These are phyloP conservation scores for Aaosphaeria pasadenensis DNA, from an alignment of 2,329 filamentous ascomycete genomes.

Conservation along the genomic window DNA sequence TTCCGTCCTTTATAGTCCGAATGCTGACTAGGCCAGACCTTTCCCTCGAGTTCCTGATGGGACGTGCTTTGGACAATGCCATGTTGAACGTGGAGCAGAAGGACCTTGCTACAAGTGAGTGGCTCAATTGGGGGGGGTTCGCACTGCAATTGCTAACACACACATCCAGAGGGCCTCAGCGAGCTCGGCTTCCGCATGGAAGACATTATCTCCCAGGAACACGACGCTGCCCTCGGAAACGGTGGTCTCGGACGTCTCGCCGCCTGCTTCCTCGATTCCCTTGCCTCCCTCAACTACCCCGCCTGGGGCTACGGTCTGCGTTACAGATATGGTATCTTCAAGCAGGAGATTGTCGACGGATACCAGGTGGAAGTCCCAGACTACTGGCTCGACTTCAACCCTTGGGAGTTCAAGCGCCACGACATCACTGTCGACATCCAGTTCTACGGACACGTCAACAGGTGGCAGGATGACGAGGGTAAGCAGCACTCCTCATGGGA, in stretches of 20 bases:
- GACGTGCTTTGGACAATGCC: constrained; percentile 91
- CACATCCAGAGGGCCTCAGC: constrained; percentile 67
- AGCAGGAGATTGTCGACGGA: constrained; percentile 96
- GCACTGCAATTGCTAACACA: constrained; percentile 1
- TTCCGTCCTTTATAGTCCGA: background rate
- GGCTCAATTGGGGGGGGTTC: background rate
- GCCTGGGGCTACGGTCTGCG: constrained; percentile 97
- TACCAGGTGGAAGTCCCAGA: constrained; percentile 98
- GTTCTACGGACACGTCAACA: constrained; percentile 86
- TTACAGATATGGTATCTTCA: constrained; percentile 95
- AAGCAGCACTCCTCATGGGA: constrained; percentile 79
- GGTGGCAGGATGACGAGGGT: constrained; percentile 68
- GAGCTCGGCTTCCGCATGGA: constrained; percentile 97
- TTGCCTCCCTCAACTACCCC: constrained; percentile 91
- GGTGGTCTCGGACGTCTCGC: constrained; percentile 92
- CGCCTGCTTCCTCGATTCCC: constrained; percentile 93
- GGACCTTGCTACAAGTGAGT: constrained; percentile 72
- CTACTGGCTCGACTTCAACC: constrained; percentile 99
- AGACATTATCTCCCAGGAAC: constrained; percentile 90
- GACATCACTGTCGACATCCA: constrained; percentile 96
- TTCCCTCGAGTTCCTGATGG: constrained; percentile 97
- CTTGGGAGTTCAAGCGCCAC: constrained; percentile 96
- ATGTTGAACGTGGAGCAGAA: constrained; percentile 96
- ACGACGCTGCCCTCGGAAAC: constrained; percentile 94
- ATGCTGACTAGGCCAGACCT: constrained; percentile 56